These are phyloP conservation scores for Picochlorum sp. DNA, from an alignment of 139 green algal species.

Conservation along the genomic window DNA sequence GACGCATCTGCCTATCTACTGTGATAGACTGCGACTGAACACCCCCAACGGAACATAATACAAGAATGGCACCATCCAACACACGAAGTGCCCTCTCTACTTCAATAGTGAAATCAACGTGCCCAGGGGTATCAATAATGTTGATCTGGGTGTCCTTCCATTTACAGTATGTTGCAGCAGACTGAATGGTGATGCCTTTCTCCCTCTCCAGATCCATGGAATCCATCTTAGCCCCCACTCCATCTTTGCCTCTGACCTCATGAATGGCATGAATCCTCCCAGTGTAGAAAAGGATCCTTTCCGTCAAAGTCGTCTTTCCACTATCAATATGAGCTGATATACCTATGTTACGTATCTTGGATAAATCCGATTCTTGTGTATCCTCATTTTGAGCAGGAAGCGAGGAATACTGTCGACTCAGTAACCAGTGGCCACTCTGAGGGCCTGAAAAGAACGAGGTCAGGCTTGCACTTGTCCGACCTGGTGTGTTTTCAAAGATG, in stretches of 20 bases:
- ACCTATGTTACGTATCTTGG: constrained; percentile 85
- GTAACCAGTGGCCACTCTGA: too few species aligned
- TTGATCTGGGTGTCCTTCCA: constrained; percentile 96
- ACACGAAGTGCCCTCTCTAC: constrained; percentile 94
- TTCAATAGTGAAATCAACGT: constrained; percentile 99
- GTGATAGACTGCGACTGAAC: constrained; percentile 92
- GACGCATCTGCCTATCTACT: constrained; percentile 93
- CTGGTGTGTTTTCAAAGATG: too few species aligned
- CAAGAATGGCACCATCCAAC: constrained; percentile 93
- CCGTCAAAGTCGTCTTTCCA: constrained; percentile 97
- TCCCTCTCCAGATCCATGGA: constrained; percentile 97
- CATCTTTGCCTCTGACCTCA: constrained; percentile 94
- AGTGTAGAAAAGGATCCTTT: constrained; percentile 98
- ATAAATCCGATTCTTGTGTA: constrained; percentile 14
- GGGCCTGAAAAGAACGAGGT: too few species aligned
- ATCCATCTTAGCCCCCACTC: constrained; percentile 98
- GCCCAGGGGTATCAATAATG: constrained; percentile 96
- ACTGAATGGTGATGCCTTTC: constrained; percentile 99
- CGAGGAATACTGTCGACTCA: background rate
- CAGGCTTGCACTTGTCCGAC: too few species aligned
- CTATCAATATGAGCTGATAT: constrained; percentile 98
- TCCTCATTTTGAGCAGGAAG: constrained; percentile 8
- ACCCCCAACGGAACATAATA: constrained; percentile 87
- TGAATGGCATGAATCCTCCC: constrained; percentile 94
- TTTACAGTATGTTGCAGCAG: constrained; percentile 42